Evolutionary conservation across 1,139 yeast genomes (phyloP).

Genomic region (Blastobotrys indianensis): DNA sequence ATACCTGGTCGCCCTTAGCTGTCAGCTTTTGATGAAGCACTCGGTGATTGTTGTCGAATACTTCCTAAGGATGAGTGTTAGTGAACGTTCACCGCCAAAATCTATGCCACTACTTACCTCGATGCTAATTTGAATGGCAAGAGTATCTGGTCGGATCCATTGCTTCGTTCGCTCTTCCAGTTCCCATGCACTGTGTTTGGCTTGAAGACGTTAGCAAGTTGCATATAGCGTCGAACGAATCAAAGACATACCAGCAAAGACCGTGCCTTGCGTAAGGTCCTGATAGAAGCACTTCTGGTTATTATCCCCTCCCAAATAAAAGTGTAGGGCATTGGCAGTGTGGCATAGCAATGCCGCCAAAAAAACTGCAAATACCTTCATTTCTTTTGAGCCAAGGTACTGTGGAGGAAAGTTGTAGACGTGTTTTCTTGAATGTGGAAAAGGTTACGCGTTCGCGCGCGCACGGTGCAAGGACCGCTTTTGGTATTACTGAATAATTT

Average conservation of each 20-base stretch:
- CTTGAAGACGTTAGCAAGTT: slow-evolving; percentile 16
- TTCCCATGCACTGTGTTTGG: slow-evolving; percentile 52
- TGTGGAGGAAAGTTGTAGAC: neutral
- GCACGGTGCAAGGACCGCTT: no score
- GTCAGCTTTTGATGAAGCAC: slow-evolving; percentile 60
- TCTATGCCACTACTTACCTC: slow-evolving; percentile 31
- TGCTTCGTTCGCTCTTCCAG: slow-evolving; percentile 41
- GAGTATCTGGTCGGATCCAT: slow-evolving; percentile 43
- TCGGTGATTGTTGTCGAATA: slow-evolving; percentile 61
- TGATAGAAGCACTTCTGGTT: slow-evolving; percentile 57
- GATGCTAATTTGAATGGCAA: slow-evolving; percentile 48
- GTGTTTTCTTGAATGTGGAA: slow-evolving; percentile 1
- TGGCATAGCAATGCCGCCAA: slow-evolving; percentile 17
- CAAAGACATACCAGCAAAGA: slow-evolving; percentile 45
- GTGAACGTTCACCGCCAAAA: neutral
- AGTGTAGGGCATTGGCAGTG: slow-evolving; percentile 39
- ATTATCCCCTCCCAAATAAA: slow-evolving; percentile 53
- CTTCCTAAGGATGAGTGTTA: slow-evolving; percentile 38
- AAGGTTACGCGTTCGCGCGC: slow-evolving; percentile 1
- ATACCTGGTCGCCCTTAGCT: slow-evolving; percentile 59
- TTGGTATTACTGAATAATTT: no score
- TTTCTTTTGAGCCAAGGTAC: neutral
- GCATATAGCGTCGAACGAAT: neutral
- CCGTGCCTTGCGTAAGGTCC: slow-evolving; percentile 54
- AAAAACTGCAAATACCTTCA: slow-evolving; percentile 7